These are phyloP conservation scores for Fusarium papillatum DNA, from an alignment of 2,329 filamentous ascomycete genomes.

Conservation along the genomic window DNA sequence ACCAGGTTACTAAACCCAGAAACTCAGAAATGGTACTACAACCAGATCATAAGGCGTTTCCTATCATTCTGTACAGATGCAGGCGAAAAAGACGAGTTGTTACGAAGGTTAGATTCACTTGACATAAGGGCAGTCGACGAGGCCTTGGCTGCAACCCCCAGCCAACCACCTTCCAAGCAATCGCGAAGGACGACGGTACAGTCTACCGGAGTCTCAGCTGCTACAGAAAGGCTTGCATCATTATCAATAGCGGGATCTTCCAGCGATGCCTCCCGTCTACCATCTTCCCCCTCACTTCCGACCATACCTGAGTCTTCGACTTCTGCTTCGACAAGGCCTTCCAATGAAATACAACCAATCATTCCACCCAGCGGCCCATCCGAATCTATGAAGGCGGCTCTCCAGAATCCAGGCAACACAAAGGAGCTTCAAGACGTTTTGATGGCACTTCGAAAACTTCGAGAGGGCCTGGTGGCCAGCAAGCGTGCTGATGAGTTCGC, in stretches of 20 bases:
- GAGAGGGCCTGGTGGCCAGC: constrained; percentile 89
- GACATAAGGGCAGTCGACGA: constrained; percentile 37
- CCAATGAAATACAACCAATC: constrained; percentile 21
- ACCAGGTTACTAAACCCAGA: constrained; percentile 79
- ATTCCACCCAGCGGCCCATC: constrained; percentile 28
- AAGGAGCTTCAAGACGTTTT: constrained; percentile 82
- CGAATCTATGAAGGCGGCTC: constrained; percentile 27
- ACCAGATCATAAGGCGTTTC: constrained; percentile 89
- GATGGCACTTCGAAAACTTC: constrained; percentile 89
- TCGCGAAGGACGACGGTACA: not conserved
- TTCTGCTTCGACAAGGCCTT: constrained; percentile 12
- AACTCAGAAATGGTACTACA: constrained; percentile 88
- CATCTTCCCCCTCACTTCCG: not conserved
- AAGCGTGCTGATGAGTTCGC: constrained; percentile 85
- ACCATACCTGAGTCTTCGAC: constrained; percentile 8
- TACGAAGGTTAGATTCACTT: constrained; percentile 80
- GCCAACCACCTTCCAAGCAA: constrained; percentile 23
- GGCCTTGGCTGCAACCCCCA: constrained; percentile 16
- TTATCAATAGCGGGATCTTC: not conserved
- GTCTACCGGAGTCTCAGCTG: not conserved
- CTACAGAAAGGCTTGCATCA: not conserved
- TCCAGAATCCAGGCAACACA: constrained; percentile 54
- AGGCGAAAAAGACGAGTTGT: constrained; percentile 78
- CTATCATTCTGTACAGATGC: constrained; percentile 88
- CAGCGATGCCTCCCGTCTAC: not conserved